Base-by-base conservation (phyloP, 2,329 filamentous ascomycete species). In the Hypoxylon sp. region DNA sequence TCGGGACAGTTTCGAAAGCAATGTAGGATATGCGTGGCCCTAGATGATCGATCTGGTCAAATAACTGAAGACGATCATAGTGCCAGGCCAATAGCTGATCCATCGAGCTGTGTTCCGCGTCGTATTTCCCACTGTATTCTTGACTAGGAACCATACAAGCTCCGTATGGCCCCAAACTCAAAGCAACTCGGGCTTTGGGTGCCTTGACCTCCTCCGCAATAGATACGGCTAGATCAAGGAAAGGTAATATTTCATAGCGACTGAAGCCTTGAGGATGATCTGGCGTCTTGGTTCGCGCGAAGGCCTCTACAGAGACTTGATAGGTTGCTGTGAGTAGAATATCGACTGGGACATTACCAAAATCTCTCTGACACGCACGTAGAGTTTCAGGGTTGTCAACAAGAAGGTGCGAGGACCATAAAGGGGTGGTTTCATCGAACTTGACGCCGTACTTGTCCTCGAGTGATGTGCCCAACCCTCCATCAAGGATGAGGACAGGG, bases 401-500 rank as follows among this genome's bases (percentile, higher is more conserved):
- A n/a, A 92, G 83, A 5, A 91, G 83, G 73, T 92, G 86, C 0
- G 89, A 89, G 0, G 90, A 91, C 90, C 90, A 92, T 42, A 92
- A 84, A 0, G 90, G 90, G 10, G 79, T 81, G 39, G 80, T 75
- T 29, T 80, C 77, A 56, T 81, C 79, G 76, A 92, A 92, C 13
- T 76, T 80, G 65, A 86, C 74, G 61, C 78, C 78, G 76, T 90
- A 87, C 29, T 84, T 79, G 66, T 89, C 85, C 74, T 90, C 85
- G 2, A 92, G 87, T 0, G 88, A 87, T 2, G 90, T 92, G 35
- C 90, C 90, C 22, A 92, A 84, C 6, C 90, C 90, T 58, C 90
- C 90, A 75, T 92, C 90, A 42, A 92, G 84, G 53, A 92, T 79
- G 68, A 83, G 78, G 65, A 86, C 48, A n/a, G 70, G 70, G 29